Evolutionary conservation across 495 filamentous ascomycete species (phyloP), one percentile per base, ranked within the genome.

Genomic region (Hypoxylon cercidicola): DNA sequence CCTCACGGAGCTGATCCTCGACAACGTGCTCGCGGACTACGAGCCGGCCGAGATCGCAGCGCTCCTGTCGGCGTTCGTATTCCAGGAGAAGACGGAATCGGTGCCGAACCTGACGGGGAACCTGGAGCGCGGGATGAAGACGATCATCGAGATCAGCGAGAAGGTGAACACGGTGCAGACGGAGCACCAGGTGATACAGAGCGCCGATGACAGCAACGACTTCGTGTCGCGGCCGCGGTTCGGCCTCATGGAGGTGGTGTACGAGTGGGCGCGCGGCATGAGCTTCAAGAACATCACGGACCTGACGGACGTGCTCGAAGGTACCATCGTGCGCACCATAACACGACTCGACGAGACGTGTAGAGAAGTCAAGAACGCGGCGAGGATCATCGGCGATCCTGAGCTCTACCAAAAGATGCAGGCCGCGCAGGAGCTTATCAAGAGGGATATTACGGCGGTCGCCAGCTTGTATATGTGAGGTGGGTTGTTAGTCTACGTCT

Each of bases 231-330:
- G 88, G 40, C 92, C 93, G 8, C 84, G 93, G 12, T 99, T 99
- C 72, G 94, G 93, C 0, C 84, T 99, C 46, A 92, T 96, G 69
- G 96, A 99, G 75, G 96, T 99, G 0, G 95, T 99, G 13, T 97
- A 98, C 73, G 95, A 99, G 78, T 99, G 95, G 95, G 96, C 95
- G 1, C 84, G 91, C 55, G 95, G 95, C 18, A 97, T 97, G 93
- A 90, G 91, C 28, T 99, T 99, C 84, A 96, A 93, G 75, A 93
- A 96, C 52, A 99, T 99, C 67, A 98, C 93, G 0, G 92, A 96
- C 60, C 79, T 99, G 54, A 99, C 95, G 23, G 95, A 99, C 72
- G 94, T 99, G 45, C 86, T 98, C 68, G 95, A 99, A 73, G 95
- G 95, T 0, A 97, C 93, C 0, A 97, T 99, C 76, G 96, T 99